Base-by-base conservation (phyloP, 768 basidiomycete species). In the Leucogyrophana mollusca region DNA sequence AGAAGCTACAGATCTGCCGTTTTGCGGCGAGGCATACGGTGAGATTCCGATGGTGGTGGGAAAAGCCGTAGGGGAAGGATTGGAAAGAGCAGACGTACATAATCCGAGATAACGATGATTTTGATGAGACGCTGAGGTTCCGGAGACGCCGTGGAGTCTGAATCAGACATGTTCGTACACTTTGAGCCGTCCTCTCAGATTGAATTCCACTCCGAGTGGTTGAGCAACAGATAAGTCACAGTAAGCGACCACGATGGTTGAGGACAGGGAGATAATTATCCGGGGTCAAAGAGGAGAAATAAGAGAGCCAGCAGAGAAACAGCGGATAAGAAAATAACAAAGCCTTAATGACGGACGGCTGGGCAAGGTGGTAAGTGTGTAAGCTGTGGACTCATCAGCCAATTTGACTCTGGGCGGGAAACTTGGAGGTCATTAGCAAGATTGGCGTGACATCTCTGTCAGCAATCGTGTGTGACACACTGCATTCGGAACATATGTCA, bases 51-150 rank as follows among this genome's bases (percentile, higher is more conserved):
- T 6, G 33, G 20, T 16, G 34, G 30, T 49, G 11, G 13, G 33
- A 40, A 20, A 23, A 35, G 35, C 5, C 9, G 2, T n/a, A 17
- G 22, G 2, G 10, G 16, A 45, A 42, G 23, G 24, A 32, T 23
- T 35, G 14, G 40, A 10, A 9, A 13, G 23, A 34, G 10, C 33
- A 17, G 9, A 64, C 64, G n/a, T 34, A 68, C 64, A 34, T 61
- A 66, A 50, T 66, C 64, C 21, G 64, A 66, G 55, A 66, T 66
- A 46, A 66, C 58, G 50, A 66, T 66, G 13, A 66, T 43, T 56
- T 66, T 66, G 22, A 66, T 11, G 49, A 34, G 10, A 17, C 59
- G 63, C 20, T 34, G 55, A 34, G 54, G 52, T 34, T 53, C 46
- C 14, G 42, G 37, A 9, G 55, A 57, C 14, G 25, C 32, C 16